Conservation (phyloP, 306 rosid genomes). For the Rosa chinensis region DNA sequence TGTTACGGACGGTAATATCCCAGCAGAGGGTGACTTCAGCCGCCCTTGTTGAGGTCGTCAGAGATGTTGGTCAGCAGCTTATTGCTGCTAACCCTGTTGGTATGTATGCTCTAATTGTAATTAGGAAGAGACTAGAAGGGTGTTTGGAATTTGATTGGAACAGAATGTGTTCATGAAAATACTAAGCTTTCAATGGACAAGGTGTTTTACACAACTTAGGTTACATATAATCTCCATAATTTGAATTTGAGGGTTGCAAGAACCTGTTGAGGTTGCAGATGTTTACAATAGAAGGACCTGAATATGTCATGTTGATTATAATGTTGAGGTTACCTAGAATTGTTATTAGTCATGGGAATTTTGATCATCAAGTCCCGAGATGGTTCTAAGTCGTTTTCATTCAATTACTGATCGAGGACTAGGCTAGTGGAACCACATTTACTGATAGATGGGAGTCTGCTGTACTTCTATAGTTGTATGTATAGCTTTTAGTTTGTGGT, state of each 20-base stretch:
- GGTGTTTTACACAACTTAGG: background rate
- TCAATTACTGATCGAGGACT: background rate
- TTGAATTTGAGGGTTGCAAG: background rate
- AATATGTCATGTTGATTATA: too few relatives aligned
- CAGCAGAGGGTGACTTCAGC: slow-evolving; percentile 12
- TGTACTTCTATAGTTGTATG: background rate
- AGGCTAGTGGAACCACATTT: background rate
- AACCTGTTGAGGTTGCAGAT: background rate
- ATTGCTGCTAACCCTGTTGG: slow-evolving; percentile 23
- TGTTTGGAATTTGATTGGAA: background rate
- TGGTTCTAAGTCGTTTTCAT: background rate
- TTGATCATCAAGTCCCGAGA: too few relatives aligned
- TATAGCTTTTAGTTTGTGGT: background rate
- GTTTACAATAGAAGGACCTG: background rate
- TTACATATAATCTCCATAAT: background rate
- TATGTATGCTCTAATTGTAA: background rate
- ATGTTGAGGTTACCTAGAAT: too few relatives aligned
- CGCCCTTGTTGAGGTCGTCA: slow-evolving; percentile 8
- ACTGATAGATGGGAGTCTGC: background rate
- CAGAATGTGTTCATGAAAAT: background rate
- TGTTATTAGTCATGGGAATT: too few relatives aligned
- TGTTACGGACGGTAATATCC: slow-evolving; percentile 11
- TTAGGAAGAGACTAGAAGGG: background rate
- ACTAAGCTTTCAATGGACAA: background rate
- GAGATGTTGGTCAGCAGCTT: slow-evolving; percentile 5